A percentile compares a stretch with the other conserved stretches of the same genome.
phyloP scores from a whole-genome alignment of 2,329 filamentous ascomycete species.

The Byssoonygena ceratinophila region DNA sequence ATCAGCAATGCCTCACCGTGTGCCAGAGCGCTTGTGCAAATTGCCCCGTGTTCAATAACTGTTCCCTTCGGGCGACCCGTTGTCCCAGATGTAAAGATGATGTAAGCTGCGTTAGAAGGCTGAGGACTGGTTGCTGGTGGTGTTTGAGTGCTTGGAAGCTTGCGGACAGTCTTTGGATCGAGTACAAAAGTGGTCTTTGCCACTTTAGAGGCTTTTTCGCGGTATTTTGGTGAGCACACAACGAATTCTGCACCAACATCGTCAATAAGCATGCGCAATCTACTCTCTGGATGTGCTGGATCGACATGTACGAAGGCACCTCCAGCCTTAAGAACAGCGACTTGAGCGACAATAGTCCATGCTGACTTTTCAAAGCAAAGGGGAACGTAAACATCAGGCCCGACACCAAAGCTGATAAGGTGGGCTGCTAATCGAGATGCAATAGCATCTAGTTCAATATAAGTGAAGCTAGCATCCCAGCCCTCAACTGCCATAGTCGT shows the following conservation, averaged over 20 bases:
- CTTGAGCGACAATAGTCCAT: conserved; percentile 34
- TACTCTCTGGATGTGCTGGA: conserved; percentile 31
- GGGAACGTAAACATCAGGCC: conserved; percentile 31
- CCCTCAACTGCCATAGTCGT: conserved; percentile 19
- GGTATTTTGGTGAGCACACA: conserved; percentile 26
- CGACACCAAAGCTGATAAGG: conserved; percentile 31
- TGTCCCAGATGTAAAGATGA: conserved; percentile 51
- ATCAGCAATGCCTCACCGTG: conserved; percentile 43
- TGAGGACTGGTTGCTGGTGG: conserved; percentile 15
- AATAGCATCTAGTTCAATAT: conserved; percentile 30
- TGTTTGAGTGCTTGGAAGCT: conserved; percentile 21
- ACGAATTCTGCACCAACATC: conserved; percentile 29
- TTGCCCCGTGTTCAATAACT: conserved; percentile 50
- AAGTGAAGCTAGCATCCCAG: conserved; percentile 28
- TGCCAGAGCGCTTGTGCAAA: conserved; percentile 45
- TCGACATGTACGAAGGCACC: conserved; percentile 36
- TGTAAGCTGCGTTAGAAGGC: conserved; percentile 41
- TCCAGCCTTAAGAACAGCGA: conserved; percentile 35
- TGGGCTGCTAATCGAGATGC: conserved; percentile 30
- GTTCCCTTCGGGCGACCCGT: conserved; percentile 51
- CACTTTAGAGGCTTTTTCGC: conserved; percentile 24
- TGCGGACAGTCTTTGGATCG: conserved; percentile 21
- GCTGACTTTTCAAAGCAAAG: conserved; percentile 37
- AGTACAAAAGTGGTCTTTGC: conserved; percentile 24
- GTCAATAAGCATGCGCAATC: conserved; percentile 28